Evolutionary conservation across 169 alveolate genomes (phyloP).

Genomic region (Ichthyophthirius multifiliis): DNA sequence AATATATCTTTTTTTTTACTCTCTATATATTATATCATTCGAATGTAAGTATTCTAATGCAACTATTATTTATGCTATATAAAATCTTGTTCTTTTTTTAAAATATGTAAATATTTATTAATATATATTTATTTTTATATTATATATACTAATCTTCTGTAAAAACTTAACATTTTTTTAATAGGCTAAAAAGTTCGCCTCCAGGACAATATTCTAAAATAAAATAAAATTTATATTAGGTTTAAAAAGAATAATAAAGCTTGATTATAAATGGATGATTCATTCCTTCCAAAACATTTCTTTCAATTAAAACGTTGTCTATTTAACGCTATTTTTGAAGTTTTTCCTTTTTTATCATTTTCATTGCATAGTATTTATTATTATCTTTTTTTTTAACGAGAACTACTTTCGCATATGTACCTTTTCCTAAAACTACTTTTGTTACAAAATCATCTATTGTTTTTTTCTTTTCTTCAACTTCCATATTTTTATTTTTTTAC

Average conservation of each 20-base stretch:
- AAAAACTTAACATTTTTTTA: constrained; percentile 27
- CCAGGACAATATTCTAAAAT: constrained; percentile 82
- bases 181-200: constrained; percentile 73
- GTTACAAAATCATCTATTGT: constrained; percentile 35
- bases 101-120: constrained; percentile 63
- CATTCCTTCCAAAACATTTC: constrained; percentile 60
- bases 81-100: constrained; percentile 46
- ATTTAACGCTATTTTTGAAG: constrained; percentile 18
- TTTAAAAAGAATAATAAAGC: constrained; percentile 74
- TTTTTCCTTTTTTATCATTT: constrained; percentile 32
- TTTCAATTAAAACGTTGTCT: constrained; percentile 53
- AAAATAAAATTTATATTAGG: constrained; percentile 65
- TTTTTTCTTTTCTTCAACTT: constrained; percentile 31
- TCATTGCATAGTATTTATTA: constrained; percentile 38
- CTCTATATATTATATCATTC: constrained; percentile 60
- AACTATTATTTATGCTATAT: constrained; percentile 54
- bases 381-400: constrained; percentile 65
- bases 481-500: too few species aligned
- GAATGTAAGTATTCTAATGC: constrained; percentile 65
- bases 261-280: constrained; percentile 76
- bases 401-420: constrained; percentile 76
- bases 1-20: constrained; percentile 49
- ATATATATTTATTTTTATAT: constrained; percentile 18
- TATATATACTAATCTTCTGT: constrained; percentile 34
- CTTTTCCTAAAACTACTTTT: constrained; percentile 61